A percentile compares a stretch with the other conserved stretches of the same genome.
phyloP scores from a whole-genome alignment of 169 alveolate genomes.

The Plasmodium yoelii region DNA sequence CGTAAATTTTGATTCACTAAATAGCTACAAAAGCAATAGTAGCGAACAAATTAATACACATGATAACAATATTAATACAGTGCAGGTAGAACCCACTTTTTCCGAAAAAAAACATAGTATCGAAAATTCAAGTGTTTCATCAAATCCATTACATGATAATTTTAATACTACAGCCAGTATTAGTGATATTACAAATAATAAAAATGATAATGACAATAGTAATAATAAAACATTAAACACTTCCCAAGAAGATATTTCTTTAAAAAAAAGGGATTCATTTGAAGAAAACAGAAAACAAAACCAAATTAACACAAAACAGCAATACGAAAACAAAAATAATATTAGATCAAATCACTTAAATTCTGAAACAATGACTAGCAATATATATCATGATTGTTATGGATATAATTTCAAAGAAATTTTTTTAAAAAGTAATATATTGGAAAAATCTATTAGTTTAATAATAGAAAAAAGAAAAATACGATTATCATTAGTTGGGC shows the following conservation, averaged over 20 bases:
- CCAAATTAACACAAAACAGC: not conserved
- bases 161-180: not conserved
- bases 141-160: not conserved
- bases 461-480: slow-evolving; percentile 65
- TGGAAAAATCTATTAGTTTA: slow-evolving; percentile 64
- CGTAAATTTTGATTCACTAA: not conserved
- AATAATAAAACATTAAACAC: not conserved
- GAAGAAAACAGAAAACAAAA: not conserved
- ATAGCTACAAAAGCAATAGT: not conserved
- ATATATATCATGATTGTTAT: slow-evolving; percentile 58
- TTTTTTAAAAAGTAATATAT: slow-evolving; percentile 60
- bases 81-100: not conserved
- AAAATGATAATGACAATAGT: not conserved
- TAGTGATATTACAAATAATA: not conserved
- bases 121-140: not conserved
- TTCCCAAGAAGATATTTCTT: not conserved
- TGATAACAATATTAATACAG: not conserved
- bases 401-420: slow-evolving; percentile 63
- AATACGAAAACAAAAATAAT: not conserved
- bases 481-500: slow-evolving; percentile 70
- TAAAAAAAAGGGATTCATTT: not conserved
- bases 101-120: not conserved
- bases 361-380: not conserved
- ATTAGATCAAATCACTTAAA: not conserved
- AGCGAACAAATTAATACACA: not conserved